These are phyloP conservation scores for Cystobasidium tubakii DNA, from an alignment of 768 basidiomycete species.

Conservation along the genomic window DNA sequence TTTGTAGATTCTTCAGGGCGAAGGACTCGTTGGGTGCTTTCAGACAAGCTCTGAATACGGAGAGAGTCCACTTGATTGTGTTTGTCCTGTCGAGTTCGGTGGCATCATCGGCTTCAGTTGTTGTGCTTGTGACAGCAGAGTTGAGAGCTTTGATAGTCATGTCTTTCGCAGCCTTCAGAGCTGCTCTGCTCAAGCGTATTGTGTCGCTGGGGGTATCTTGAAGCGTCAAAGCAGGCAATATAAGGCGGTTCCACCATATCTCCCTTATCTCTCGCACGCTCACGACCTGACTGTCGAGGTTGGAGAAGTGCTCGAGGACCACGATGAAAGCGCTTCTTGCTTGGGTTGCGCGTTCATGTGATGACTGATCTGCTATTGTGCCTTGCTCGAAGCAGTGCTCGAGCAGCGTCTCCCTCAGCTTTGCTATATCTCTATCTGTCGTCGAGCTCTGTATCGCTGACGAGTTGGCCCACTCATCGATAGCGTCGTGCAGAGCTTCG, in stretches of 20 bases:
- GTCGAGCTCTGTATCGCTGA: background rate
- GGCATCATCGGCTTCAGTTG: background rate
- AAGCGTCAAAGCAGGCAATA: conserved; percentile 13
- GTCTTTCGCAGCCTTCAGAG: conserved; percentile 14
- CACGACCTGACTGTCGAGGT: conserved; percentile 9
- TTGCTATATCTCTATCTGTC: conserved; percentile 18
- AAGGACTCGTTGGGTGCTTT: conserved; percentile 1
- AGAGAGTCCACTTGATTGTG: background rate
- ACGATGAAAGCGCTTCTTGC: conserved; percentile 19
- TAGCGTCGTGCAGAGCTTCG: conserved; percentile 3
- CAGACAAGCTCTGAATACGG: background rate
- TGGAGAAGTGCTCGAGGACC: conserved; percentile 22
- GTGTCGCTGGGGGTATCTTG: conserved; percentile 15
- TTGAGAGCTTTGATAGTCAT: conserved; percentile 19
- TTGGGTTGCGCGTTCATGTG: background rate
- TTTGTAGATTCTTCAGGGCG: conserved; percentile 24
- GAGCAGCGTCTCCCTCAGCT: conserved; percentile 20
- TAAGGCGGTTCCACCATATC: conserved; percentile 23
- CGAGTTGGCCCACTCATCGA: conserved; percentile 20
- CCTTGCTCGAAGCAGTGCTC: conserved; percentile 30
- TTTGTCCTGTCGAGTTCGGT: background rate
- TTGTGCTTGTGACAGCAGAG: conserved; percentile 1
- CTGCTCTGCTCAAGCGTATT: background rate
- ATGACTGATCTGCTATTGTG: conserved; percentile 13
- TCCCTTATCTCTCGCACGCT: conserved; percentile 9